These are phyloP conservation scores for Tetrahymena malaccensis DNA, from an alignment of 73 alveolate species.

Conservation along the genomic window DNA sequence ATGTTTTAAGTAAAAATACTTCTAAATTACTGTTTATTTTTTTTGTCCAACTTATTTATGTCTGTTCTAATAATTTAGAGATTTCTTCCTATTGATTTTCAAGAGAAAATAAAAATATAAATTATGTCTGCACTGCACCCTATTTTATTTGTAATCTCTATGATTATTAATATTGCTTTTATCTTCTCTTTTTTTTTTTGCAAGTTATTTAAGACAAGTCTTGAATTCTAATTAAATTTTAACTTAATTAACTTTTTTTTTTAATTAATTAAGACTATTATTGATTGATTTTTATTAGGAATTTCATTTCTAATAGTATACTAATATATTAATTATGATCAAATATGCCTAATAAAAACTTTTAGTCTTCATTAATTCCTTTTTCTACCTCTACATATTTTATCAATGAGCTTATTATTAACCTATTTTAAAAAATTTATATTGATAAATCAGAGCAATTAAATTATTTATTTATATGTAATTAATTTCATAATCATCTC, in stretches of 20 bases:
- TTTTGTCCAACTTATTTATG: too few species aligned
- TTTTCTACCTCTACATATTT: neutral
- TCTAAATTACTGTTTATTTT: neutral
- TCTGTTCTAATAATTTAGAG: too few species aligned
- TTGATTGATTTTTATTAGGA: neutral
- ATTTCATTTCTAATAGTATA: neutral
- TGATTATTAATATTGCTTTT: neutral
- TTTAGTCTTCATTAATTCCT: neutral
- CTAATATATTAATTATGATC: neutral
- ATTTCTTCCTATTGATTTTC: neutral
- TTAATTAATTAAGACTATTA: neutral
- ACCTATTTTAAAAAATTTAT: neutral
- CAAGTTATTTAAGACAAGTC: neutral
- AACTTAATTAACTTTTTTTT: neutral
- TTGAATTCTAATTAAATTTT: neutral
- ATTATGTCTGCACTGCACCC: neutral
- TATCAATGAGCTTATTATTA: neutral
- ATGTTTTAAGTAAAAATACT: neutral
- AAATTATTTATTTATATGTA: too few species aligned
- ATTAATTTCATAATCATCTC: neutral
- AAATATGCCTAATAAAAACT: neutral
- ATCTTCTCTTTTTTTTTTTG: neutral
- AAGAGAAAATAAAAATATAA: too few species aligned
- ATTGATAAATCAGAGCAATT: neutral
- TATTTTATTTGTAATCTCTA: neutral